Conservation (phyloP, 257 asterid genomes). For the Rhazya stricta region DNA sequence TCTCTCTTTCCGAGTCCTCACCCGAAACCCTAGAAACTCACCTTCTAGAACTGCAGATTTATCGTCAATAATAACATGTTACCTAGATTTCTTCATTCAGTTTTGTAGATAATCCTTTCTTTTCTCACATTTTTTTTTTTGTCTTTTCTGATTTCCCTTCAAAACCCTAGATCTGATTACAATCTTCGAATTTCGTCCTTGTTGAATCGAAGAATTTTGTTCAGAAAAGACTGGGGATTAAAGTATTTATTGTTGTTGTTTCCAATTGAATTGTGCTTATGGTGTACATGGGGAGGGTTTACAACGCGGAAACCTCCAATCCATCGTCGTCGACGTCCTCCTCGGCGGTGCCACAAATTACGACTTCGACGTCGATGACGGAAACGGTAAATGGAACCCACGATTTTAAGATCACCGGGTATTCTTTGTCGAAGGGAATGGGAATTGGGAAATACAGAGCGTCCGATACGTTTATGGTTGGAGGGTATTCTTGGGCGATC, state of each 20-base stretch:
- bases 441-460: constrained; percentile 87
- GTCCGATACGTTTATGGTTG: constrained; percentile 81
- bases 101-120: constrained; percentile 1
- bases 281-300: constrained; percentile 70
- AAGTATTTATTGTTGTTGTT: not conserved
- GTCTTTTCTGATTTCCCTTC: not conserved
- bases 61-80: not conserved
- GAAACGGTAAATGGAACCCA: constrained; percentile 85
- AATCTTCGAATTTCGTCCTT: not conserved
- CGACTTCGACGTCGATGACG: constrained; percentile 68
- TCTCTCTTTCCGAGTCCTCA: not conserved
- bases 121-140: not conserved
- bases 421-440: constrained; percentile 71
- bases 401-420: constrained; percentile 77
- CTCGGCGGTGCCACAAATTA: constrained; percentile 39
- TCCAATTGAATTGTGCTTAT: constrained; percentile 5
- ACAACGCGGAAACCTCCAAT: constrained; percentile 40
- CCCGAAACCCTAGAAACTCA: constrained; percentile 19
- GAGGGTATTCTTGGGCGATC: constrained; percentile 91
- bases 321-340: constrained; percentile 46
- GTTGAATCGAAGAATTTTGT: not conserved
- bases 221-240: too few species aligned
- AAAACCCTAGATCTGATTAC: constrained; percentile 35
- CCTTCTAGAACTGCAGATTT: constrained; percentile 4
- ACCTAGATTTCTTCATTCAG: constrained; percentile 18